Percentiles rank a stretch among this genome's conserved stretches.
These are phyloP conservation scores for Rostrohypoxylon terebratum DNA, from an alignment of 495 filamentous ascomycete genomes.

Conservation along the genomic window DNA sequence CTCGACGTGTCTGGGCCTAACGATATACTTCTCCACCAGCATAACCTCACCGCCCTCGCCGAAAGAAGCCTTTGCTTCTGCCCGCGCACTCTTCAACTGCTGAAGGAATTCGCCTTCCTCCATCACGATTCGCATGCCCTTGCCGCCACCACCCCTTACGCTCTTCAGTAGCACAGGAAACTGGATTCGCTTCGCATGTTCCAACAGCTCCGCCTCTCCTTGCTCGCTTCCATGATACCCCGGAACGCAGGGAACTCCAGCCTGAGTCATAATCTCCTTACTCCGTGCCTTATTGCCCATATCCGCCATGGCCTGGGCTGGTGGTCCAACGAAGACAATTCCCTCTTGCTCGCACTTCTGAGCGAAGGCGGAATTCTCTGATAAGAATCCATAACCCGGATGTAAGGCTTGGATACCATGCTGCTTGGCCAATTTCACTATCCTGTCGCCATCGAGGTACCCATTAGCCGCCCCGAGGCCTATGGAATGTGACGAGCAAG, in stretches of 20 bases:
- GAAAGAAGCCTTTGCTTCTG: constrained; percentile 90
- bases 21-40: constrained; percentile 96
- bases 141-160: constrained; percentile 95
- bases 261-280: constrained; percentile 95
- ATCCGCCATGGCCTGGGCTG: constrained; percentile 90
- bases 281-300: constrained; percentile 95
- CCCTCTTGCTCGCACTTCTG: constrained; percentile 89
- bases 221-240: constrained; percentile 95
- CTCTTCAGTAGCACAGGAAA: constrained; percentile 97
- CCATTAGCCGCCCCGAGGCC: constrained; percentile 83
- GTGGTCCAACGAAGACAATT: constrained; percentile 93
- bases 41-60: constrained; percentile 89
- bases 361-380: constrained; percentile 94
- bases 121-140: constrained; percentile 96
- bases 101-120: constrained; percentile 80
- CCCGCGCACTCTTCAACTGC: constrained; percentile 87
- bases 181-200: constrained; percentile 80
- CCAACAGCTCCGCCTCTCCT: constrained; percentile 74
- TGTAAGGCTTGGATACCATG: constrained; percentile 91
- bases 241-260: constrained; percentile 94
- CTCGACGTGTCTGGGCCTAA: constrained; percentile 93
- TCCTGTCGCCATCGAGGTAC: constrained; percentile 93
- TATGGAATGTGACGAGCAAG: constrained; percentile 81
- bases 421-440: constrained; percentile 86
- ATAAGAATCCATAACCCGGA: constrained; percentile 97